Conservation (phyloP, 495 filamentous ascomycete genomes). For the Aspergillus ellipticus region DNA sequence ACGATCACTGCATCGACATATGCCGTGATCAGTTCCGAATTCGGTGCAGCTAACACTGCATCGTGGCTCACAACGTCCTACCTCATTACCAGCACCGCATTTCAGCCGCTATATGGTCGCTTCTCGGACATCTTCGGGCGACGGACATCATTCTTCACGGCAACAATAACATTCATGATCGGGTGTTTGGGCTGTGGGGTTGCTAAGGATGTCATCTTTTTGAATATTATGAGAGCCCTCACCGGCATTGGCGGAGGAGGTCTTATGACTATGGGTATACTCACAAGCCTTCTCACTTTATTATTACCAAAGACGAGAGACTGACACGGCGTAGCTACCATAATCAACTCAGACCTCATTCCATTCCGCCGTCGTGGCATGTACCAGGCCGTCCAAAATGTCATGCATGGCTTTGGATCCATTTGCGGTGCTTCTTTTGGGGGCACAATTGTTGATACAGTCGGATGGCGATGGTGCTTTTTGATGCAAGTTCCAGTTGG, state of each 20-base stretch:
- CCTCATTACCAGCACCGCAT: conserved; percentile 57
- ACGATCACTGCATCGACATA: conserved; percentile 66
- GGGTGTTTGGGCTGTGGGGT: conserved; percentile 47
- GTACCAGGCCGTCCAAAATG: conserved; percentile 63
- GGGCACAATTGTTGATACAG: conserved; percentile 59
- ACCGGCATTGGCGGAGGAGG: conserved; percentile 63
- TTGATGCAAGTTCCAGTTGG: conserved; percentile 49
- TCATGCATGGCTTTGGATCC: conserved; percentile 60
- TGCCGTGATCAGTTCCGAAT: conserved; percentile 65
- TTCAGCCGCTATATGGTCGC: conserved; percentile 52
- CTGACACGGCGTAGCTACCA: conserved; percentile 44
- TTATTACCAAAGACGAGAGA: not conserved
- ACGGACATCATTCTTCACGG: conserved; percentile 38
- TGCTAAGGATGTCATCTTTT: conserved; percentile 51
- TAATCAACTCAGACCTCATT: conserved; percentile 64
- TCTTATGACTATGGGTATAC: conserved; percentile 58
- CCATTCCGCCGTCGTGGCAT: conserved; percentile 60
- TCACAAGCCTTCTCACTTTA: not conserved
- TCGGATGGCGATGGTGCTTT: conserved; percentile 65
- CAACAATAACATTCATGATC: conserved; percentile 41
- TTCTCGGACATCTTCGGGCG: conserved; percentile 46
- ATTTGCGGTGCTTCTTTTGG: conserved; percentile 64
- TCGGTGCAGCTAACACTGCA: conserved; percentile 57
- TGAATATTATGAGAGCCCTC: conserved; percentile 77
- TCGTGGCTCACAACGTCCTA: conserved; percentile 68